Base-by-base conservation (phyloP, 2,329 filamentous ascomycete genomes). In the Venturia effusa region DNA sequence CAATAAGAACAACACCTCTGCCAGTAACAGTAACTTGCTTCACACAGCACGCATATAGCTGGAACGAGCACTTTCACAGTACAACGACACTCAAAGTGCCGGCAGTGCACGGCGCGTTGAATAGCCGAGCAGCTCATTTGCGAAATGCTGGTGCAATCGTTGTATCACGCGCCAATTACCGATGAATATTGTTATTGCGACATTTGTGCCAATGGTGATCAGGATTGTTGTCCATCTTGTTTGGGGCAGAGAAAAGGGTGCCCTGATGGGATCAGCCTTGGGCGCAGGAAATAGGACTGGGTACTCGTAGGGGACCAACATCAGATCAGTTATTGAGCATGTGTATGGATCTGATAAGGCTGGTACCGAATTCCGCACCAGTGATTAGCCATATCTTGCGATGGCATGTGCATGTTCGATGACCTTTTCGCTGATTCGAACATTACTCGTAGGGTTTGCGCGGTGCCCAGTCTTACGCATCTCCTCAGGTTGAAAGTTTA, bases 221-320 rank as follows among this genome's bases (percentile, higher is more conserved):
- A 41, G 61, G 61, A 62, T 37, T 48, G 40, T n/a, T 62, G 61
- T 54, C 27, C 41, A 22, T n/a, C n/a, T n/a, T n/a, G n/a, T n/a
- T n/a, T n/a, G n/a, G n/a, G 17, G n/a, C 10, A 34, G 39, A 41
- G 61, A 15, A 48, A 51, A 6, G 43, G 43, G 4, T 62, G 41
- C 37, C 22, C 30, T 3, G 41, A 41, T 62, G 17, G 61, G 4
- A 40, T 54, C 54, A 41, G 22, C 5, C 30, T 62, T 3, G 7
- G 34, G 27, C 24, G 61, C 7, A 62, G 61, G 11, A 43, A 17
- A 5, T 54, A 39, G 34, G 41, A 34, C 19, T 62, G 61, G 41
- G 22, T 27, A n/a, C n/a, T n/a, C n/a, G n/a, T n/a, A n/a, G n/a
- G n/a, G n/a, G n/a, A n/a, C n/a, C n/a, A n/a, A n/a, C n/a, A n/a